phyloP scores from a whole-genome alignment of 2,329 filamentous ascomycete species.

The Exophiala viscosa region DNA sequence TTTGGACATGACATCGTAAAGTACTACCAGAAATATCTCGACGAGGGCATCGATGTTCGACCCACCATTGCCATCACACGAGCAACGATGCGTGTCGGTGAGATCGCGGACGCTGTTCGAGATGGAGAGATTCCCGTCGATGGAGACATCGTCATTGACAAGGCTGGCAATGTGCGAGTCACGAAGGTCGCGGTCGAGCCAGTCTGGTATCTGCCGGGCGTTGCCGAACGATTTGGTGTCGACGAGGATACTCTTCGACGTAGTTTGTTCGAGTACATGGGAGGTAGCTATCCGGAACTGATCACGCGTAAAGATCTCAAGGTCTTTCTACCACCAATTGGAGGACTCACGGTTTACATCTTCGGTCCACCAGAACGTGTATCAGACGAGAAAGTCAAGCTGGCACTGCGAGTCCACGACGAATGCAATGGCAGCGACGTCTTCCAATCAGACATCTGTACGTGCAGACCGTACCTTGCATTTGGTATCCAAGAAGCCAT shows the following conservation, averaged over 20 bases:
- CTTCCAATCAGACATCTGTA: slow-evolving; percentile 97
- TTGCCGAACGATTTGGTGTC: slow-evolving; percentile 90
- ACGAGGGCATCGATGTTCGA: slow-evolving; percentile 77
- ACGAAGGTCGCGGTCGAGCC: slow-evolving; percentile 98
- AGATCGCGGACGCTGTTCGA: slow-evolving; percentile 83
- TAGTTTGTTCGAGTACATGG: slow-evolving; percentile 89
- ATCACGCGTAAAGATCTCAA: slow-evolving; percentile 95
- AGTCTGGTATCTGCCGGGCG: slow-evolving; percentile 80
- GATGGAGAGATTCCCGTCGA: slow-evolving; percentile 72
- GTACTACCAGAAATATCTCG: slow-evolving; percentile 74
- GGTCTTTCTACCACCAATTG: slow-evolving; percentile 91
- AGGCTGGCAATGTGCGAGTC: slow-evolving; percentile 80
- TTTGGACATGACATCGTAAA: slow-evolving; percentile 82
- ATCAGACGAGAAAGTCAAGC: slow-evolving; percentile 73
- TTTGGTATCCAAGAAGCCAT: slow-evolving; percentile 97
- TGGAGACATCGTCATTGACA: slow-evolving; percentile 85
- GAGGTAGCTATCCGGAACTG: slow-evolving; percentile 92
- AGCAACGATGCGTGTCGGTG: slow-evolving; percentile 94
- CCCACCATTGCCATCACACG: slow-evolving; percentile 90
- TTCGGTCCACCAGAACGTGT: slow-evolving; percentile 95
- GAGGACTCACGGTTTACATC: slow-evolving; percentile 91
- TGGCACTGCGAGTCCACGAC: slow-evolving; percentile 81
- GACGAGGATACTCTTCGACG: slow-evolving; percentile 84
- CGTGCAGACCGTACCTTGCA: slow-evolving; percentile 85
- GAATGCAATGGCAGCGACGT: slow-evolving; percentile 97